Evolutionary conservation across 768 basidiomycete species (phyloP).

Genomic region (Phanerodontia chrysosporium): DNA sequence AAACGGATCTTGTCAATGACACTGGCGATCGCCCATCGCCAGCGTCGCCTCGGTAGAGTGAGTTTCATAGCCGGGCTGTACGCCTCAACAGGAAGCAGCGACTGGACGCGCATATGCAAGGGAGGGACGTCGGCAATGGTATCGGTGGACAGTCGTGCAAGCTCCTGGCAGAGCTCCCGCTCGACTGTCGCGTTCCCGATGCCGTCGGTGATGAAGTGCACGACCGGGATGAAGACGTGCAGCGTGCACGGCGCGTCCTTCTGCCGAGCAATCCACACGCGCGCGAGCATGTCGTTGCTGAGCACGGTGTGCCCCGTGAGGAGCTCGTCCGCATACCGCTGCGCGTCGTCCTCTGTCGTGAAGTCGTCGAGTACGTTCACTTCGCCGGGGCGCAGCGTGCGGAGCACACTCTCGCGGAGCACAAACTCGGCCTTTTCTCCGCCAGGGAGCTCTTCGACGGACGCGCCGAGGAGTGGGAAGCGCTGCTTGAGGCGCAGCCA

Average conservation of each 20-base stretch:
- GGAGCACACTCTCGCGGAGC: conserved; percentile 36
- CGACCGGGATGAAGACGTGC: conserved; percentile 40
- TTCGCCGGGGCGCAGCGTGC: conserved; percentile 31
- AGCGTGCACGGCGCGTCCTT: conserved; percentile 30
- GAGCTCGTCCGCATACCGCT: conserved; percentile 26
- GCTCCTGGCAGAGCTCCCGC: conserved; percentile 31
- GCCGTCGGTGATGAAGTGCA: conserved; percentile 51
- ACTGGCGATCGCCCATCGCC: background rate
- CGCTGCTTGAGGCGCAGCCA: conserved; percentile 46
- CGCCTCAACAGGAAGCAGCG: background rate
- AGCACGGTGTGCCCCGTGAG: conserved; percentile 31
- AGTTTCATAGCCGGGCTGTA: background rate
- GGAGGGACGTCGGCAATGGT: background rate
- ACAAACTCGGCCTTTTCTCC: conserved; percentile 33
- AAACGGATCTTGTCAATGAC: background rate
- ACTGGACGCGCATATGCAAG: background rate
- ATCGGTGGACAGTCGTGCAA: conserved; percentile 23
- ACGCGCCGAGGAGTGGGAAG: conserved; percentile 46
- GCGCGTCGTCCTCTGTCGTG: conserved; percentile 32
- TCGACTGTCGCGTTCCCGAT: conserved; percentile 37
- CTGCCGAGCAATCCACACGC: conserved; percentile 35
- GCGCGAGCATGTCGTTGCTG: conserved; percentile 35
- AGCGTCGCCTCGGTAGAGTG: background rate
- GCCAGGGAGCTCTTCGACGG: conserved; percentile 29
- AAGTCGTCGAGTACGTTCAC: conserved; percentile 31